phyloP scores from a whole-genome alignment of 1,284 basidiomycete species.

The Ustilago nuda region DNA sequence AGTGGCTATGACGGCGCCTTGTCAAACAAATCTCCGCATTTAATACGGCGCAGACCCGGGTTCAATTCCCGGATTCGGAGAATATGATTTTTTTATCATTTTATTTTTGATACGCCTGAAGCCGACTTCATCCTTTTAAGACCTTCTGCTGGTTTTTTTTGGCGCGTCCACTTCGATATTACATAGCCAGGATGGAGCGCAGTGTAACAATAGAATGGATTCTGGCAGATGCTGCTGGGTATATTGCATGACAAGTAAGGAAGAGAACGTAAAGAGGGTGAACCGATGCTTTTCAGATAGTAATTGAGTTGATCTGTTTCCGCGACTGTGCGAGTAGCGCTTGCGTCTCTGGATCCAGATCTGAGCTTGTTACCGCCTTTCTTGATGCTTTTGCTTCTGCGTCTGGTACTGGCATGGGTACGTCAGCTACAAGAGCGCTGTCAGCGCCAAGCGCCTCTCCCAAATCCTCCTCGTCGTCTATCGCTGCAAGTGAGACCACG shows the following conservation, averaged over 20 bases:
- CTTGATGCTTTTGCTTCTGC: background rate
- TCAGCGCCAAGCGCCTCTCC: slow-evolving; percentile 36
- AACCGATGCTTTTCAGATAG: slow-evolving; percentile 1
- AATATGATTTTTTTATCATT: slow-evolving; percentile 12
- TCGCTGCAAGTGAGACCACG: background rate
- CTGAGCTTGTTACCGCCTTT: slow-evolving; percentile 1
- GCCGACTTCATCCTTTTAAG: background rate
- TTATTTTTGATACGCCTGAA: background rate
- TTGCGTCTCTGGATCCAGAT: slow-evolving; percentile 31
- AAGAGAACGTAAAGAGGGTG: background rate
- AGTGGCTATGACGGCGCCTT: slow-evolving; percentile 63
- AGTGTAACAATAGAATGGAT: background rate
- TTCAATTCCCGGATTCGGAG: slow-evolving; percentile 62
- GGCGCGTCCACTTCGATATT: background rate
- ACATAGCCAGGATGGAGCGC: background rate
- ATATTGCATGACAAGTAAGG: slow-evolving; percentile 13
- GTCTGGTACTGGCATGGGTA: background rate
- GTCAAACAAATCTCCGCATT: slow-evolving; percentile 42
- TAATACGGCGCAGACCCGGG: slow-evolving; percentile 56
- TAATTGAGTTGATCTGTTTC: slow-evolving; percentile 39
- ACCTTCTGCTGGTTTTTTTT: background rate
- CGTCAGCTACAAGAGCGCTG: background rate
- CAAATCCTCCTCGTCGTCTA: slow-evolving; percentile 37
- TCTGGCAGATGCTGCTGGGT: slow-evolving; percentile 8
- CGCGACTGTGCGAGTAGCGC: slow-evolving; percentile 31